Conservation (phyloP, 1,284 basidiomycete genomes). For the Trametes polyzona region DNA sequence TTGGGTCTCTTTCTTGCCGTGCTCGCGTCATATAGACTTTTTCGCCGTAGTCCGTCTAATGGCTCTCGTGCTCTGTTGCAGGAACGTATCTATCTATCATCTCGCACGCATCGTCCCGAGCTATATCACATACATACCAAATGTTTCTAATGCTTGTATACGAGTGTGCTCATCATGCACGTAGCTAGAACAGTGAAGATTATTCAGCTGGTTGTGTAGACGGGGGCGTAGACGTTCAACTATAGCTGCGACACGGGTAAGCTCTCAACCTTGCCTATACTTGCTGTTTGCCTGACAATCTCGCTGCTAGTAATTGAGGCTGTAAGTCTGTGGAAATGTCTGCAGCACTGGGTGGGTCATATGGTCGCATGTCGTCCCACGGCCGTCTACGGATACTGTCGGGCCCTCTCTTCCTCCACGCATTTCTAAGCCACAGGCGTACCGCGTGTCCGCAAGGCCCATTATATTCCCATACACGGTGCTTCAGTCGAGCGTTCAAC, state of each 20-base stretch:
- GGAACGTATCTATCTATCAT: conserved; percentile 5
- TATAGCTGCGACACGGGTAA: too few relatives aligned
- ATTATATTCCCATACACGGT: not conserved
- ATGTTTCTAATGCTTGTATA: conserved; percentile 2
- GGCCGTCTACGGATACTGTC: not conserved
- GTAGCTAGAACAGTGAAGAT: not conserved
- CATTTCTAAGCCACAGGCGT: not conserved
- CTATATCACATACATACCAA: not conserved
- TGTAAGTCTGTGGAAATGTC: not conserved
- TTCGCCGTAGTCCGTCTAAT: not conserved
- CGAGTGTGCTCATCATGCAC: not conserved
- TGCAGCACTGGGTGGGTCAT: not conserved
- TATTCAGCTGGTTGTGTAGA: not conserved
- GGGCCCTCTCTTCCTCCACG: not conserved
- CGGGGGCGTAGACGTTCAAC: too few relatives aligned
- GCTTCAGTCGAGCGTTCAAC: not conserved
- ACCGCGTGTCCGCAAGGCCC: not conserved
- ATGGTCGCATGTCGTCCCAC: not conserved
- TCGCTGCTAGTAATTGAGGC: too few relatives aligned
- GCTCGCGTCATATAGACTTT: conserved; percentile 3
- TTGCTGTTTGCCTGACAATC: too few relatives aligned
- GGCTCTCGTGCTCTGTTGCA: conserved; percentile 1
- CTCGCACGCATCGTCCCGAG: not conserved
- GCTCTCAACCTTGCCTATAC: too few relatives aligned
- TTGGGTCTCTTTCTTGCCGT: not conserved